Conservation (phyloP, 2,329 filamentous ascomycete genomes). For the Fusarium annulatum region DNA sequence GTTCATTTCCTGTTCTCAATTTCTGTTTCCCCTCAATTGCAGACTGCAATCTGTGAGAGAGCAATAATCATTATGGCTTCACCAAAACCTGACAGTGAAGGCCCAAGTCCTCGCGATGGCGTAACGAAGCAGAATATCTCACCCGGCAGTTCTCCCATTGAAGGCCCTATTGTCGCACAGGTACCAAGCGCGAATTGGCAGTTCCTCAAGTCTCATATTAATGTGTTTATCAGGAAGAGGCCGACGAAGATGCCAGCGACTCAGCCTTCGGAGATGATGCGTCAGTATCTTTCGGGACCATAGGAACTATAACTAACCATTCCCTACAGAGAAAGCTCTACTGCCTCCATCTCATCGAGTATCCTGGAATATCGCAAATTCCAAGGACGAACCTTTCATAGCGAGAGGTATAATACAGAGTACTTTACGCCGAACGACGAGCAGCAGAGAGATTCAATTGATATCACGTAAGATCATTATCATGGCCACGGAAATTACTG, state of each 20-base stretch:
- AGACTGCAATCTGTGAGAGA: background rate
- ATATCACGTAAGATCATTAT: background rate
- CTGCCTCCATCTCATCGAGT: slow-evolving; percentile 8
- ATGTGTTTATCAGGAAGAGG: background rate
- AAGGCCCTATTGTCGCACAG: background rate
- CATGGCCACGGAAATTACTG: accelerated
- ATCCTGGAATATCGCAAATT: slow-evolving; percentile 10
- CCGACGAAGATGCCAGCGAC: background rate
- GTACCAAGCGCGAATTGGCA: background rate
- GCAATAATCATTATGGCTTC: background rate
- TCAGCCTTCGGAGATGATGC: background rate
- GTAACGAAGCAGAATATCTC: background rate
- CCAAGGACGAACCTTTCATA: slow-evolving; percentile 12
- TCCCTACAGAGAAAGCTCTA: background rate
- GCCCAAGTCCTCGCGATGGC: background rate
- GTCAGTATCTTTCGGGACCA: accelerated
- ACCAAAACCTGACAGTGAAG: background rate
- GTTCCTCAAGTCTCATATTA: accelerated
- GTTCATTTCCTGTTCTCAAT: background rate
- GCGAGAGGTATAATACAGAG: background rate
- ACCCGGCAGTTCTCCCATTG: background rate
- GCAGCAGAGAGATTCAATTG: slow-evolving; percentile 16
- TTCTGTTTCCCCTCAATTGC: background rate
- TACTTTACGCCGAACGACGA: slow-evolving; percentile 14
- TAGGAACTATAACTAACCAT: accelerated